Base-by-base conservation (phyloP, 1,284 basidiomycete genomes). In the Tilletia walkeri region DNA sequence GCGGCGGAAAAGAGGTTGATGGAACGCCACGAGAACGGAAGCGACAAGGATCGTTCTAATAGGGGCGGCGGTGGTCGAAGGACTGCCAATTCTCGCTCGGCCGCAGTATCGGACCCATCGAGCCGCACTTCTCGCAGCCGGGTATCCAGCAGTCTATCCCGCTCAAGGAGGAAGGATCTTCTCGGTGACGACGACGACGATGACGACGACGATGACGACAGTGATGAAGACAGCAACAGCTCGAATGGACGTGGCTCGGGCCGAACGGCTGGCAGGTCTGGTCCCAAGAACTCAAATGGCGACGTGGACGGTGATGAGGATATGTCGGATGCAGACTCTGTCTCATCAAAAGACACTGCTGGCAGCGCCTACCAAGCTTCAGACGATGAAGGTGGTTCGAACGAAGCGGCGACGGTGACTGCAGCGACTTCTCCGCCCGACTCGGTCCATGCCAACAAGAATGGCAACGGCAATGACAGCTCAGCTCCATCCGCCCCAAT, bases 251-350 rank as follows among this genome's bases (percentile, higher is more conserved):
- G 20, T 24, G 20, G 54, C 6, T 56, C 54, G 54, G 16, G 54
- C 54, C 41, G 41, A 45, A 7, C 6, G 41, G 41, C 41, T 45
- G 9, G 24, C 24, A 30, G 24, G 24, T 30, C 24, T 30, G 24
- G 24, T 30, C 24, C n/a, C 50, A 53, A 53, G 50, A 53, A 53
- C 24, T 30, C 24, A 53, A 53, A 56, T n/a, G 54, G 4, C 6
- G 36, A 63, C 7, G 16, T 3, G 3, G 59, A 39, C 41, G 59
- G 18, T 10, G 59, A 63, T 39, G 38, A 18, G 30, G 20, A 63
- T n/a, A 63, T 63, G 59, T 63, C 59, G 12, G 59, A 63, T 39
- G 59, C 59, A n/a, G 59, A 63, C 12, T 63, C 59, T 14, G 36
- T 63, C 16, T 36, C 59, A 7, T 38, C 59, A 6, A 63, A 39